Conservation (phyloP, 768 basidiomycete genomes). For the Collybiopsis luxurians region DNA sequence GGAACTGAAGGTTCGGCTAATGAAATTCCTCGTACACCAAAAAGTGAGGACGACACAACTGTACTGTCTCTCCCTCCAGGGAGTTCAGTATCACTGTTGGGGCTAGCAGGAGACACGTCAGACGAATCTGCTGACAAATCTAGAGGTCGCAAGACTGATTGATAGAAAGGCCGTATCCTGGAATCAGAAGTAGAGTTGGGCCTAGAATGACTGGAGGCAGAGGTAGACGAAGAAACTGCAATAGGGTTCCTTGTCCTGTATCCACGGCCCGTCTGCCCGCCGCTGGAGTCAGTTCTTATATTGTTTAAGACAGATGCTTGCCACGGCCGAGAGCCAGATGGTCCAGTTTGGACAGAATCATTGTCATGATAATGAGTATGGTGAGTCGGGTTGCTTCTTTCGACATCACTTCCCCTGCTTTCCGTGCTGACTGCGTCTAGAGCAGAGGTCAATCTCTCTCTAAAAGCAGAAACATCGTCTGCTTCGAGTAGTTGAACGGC, state of each 20-base stretch:
- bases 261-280: too few relatives aligned
- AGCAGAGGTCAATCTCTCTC: constrained; percentile 3
- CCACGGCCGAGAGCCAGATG: not conserved
- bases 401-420: not conserved
- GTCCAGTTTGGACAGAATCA: too few relatives aligned
- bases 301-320: not conserved
- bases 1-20: too few relatives aligned
- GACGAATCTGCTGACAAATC: not conserved
- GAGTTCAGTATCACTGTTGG: not conserved
- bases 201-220: not conserved
- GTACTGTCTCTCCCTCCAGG: not conserved
- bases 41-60: too few relatives aligned
- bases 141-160: not conserved
- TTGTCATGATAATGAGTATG: not conserved
- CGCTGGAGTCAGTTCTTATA: not conserved
- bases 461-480: constrained; percentile 1
- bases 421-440: constrained; percentile 4
- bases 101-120: not conserved
- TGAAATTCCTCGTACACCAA: too few relatives aligned
- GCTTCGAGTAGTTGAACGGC: constrained; percentile 4
- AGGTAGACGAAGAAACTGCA: not conserved
- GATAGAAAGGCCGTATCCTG: not conserved
- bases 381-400: not conserved
- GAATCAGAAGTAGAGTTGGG: not conserved
- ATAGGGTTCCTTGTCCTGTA: not conserved